phyloP scores from a whole-genome alignment of 164 flowering plant genomes.

The Magnolia kwangsiensis region DNA sequence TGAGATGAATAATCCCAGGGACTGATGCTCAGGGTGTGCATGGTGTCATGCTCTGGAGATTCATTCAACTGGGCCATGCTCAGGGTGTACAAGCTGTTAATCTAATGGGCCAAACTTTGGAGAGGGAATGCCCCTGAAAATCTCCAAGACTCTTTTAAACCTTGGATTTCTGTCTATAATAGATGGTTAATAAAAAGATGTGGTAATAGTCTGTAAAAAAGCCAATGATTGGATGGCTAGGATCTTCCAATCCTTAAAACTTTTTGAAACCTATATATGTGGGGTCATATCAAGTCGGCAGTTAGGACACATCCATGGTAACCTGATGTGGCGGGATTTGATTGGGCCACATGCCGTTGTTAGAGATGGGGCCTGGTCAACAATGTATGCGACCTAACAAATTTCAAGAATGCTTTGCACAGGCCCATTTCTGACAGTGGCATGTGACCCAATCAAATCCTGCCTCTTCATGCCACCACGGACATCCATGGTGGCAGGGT shows the following conservation, averaged over 20 bases:
- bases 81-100: not conserved
- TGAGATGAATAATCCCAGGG: not conserved
- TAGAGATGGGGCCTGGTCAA: no score
- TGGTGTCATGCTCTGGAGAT: not conserved
- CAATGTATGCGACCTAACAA: no score
- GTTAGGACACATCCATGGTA: no score
- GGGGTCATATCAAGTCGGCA: not conserved
- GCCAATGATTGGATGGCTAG: not conserved
- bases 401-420: no score
- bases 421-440: no score
- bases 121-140: not conserved
- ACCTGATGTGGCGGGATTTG: no score
- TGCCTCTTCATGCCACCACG: no score
- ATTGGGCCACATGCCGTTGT: no score
- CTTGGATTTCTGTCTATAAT: not conserved
- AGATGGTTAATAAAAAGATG: not conserved
- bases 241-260: not conserved
- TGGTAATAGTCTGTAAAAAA: not conserved
- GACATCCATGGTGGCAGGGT: no score
- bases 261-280: not conserved
- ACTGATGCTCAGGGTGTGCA: not conserved
- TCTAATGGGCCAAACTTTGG: not conserved
- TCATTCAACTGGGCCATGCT: not conserved
- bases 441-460: no score
- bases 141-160: not conserved